These are phyloP conservation scores for Pseudopyricularia javanii DNA, from an alignment of 2,329 filamentous ascomycete genomes.

Conservation along the genomic window DNA sequence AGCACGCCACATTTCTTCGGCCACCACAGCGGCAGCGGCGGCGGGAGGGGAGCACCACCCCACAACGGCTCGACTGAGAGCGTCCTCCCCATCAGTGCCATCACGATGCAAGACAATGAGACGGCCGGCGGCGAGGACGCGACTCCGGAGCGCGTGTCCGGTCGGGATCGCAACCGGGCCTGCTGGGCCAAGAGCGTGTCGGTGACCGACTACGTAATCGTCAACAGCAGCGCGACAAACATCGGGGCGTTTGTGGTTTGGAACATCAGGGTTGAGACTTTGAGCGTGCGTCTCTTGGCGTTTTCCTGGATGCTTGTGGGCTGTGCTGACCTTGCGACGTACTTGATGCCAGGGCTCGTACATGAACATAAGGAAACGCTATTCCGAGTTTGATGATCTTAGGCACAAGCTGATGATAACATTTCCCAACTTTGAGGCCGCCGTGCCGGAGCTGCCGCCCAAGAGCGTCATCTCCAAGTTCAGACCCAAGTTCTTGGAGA, in stretches of 20 bases:
- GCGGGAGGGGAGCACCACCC: slow-evolving; percentile 19
- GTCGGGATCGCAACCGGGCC: slow-evolving; percentile 32
- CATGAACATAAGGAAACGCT: slow-evolving; percentile 58
- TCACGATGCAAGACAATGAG: slow-evolving; percentile 52
- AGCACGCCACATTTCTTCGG: neutral
- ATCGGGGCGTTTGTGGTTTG: slow-evolving; percentile 91
- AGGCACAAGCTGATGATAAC: slow-evolving; percentile 60
- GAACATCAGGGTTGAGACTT: slow-evolving; percentile 78
- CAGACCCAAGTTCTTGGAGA: slow-evolving; percentile 72
- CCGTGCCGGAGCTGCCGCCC: slow-evolving; percentile 81
- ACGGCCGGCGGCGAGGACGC: slow-evolving; percentile 24
- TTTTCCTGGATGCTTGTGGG: neutral
- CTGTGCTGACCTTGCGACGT: neutral
- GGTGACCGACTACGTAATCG: slow-evolving; percentile 42
- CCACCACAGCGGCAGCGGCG: slow-evolving; percentile 5
- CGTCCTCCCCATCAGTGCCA: slow-evolving; percentile 37
- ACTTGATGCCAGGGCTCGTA: slow-evolving; percentile 37
- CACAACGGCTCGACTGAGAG: slow-evolving; percentile 34
- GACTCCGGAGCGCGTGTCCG: neutral
- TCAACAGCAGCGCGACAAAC: slow-evolving; percentile 43
- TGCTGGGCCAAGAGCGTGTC: slow-evolving; percentile 56
- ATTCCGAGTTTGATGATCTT: slow-evolving; percentile 87
- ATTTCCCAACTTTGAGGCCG: slow-evolving; percentile 72
- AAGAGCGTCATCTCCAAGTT: slow-evolving; percentile 89
- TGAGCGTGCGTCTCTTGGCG: slow-evolving; percentile 48